Evolutionary conservation across 2,329 filamentous ascomycete genomes (phyloP), one percentile per base, ranked within the genome.

Genomic region (Didymella keratinophila): DNA sequence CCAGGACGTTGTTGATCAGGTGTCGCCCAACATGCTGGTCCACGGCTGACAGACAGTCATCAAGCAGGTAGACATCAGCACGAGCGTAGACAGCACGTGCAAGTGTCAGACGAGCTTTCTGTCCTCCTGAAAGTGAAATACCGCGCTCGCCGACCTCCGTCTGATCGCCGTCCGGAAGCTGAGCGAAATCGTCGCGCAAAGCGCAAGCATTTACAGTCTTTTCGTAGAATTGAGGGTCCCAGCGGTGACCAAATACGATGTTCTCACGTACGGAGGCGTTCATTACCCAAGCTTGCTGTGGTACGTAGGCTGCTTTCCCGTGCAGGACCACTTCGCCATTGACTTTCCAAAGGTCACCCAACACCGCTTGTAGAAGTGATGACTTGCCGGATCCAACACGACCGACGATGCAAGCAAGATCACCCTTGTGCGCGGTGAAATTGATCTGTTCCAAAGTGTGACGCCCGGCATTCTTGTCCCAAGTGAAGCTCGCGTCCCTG

Each of bases 251-350:
- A 72, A 99, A 99, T 4, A 97, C 84, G 67, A 99, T 97, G 73
- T 99, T 99, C 73, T 99, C 95, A 69, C 93, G 92, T 56, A 99
- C 93, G 28, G 91, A 96, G 9, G 95, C 95, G 73, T 99, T 99
- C 88, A 98, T 94, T 51, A 99, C 91, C 95, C 96, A 99, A 20
- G 93, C 83, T 70, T 91, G 88, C 76, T 99, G 96, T 16, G 93
- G 91, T 58, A 96, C 95, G 75, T 98, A 99, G 1, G 95, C 95
- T 39, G 92, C 86, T 27, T 84, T 87, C 45, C 95, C 96, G 67
- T 91, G 88, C 10, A 99, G 84, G 54, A 90, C 83, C 4, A 97
- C 94, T 62, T 91, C 84, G 46, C 95, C 95, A 60, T 91, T 87
- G 48, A 89, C 83, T 76, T 97, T 98, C 88, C 90, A 97, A 4